Conservation (phyloP, 2,329 filamentous ascomycete species). For the Apiospora sp. region DNA sequence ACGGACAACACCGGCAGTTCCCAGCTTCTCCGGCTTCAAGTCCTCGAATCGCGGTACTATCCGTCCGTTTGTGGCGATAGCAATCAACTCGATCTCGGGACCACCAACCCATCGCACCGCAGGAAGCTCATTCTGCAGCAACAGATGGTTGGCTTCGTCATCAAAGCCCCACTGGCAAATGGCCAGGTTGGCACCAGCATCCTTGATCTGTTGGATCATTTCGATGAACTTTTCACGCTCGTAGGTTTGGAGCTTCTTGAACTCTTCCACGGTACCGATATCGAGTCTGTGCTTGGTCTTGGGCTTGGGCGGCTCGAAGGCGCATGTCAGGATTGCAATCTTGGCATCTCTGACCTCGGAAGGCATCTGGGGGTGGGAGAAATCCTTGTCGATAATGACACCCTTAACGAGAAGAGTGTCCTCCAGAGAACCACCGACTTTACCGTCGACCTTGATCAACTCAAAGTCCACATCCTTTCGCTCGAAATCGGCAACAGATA, state of each 20-base stretch:
- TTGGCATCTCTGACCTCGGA: conserved; percentile 94
- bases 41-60: conserved; percentile 99
- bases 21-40: conserved; percentile 88
- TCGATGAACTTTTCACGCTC: conserved; percentile 96
- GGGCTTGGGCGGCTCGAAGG: conserved; percentile 98
- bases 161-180: conserved; percentile 99
- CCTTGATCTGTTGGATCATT: conserved; percentile 99
- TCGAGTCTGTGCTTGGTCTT: conserved; percentile 99
- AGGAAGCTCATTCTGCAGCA: conserved; percentile 94
- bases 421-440: conserved; percentile 92
- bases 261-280: conserved; percentile 96
- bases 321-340: conserved; percentile 95
- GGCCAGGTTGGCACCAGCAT: conserved; percentile 93
- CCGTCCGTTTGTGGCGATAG: conserved; percentile 96
- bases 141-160: conserved; percentile 96
- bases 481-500: conserved; percentile 95
- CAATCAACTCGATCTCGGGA: conserved; percentile 97
- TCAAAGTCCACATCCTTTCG: conserved; percentile 98
- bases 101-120: conserved; percentile 98
- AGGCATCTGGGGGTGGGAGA: conserved; percentile 99
- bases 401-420: conserved; percentile 96
- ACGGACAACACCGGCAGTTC: conserved; percentile 85
- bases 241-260: conserved; percentile 96
- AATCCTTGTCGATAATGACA: conserved; percentile 99
- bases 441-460: conserved; percentile 98